Base-by-base conservation (phyloP, 192 early-diverging fungal genomes). In the Pecoramyces ruminantium region DNA sequence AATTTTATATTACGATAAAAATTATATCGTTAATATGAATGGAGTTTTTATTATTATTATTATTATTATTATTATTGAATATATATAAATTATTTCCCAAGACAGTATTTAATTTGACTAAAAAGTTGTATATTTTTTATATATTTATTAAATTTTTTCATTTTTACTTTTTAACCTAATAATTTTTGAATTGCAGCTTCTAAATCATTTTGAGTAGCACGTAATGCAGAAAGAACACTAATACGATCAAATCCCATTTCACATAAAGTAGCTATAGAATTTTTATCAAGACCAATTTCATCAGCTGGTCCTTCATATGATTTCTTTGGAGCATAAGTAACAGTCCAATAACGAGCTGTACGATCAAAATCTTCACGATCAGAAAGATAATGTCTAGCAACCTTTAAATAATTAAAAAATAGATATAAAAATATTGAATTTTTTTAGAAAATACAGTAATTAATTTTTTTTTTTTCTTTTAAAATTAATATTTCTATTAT, bases 231-330 rank as follows among this genome's bases (percentile, higher is more conserved):
- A 2, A 84, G 83, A 15, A 88, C 87, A 39, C 82, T n/a, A 27
- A 78, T 83, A 58, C 86, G 83, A 28, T 85, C 86, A 79, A 90
- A 90, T 11, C 89, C 89, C 89, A 90, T 90, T 34, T 90, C 87
- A 17, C 21, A n/a, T 51, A 90, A 28, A 78, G 87, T 79, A 38
- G 58, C 29, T 29, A 90, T 82, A 27, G 82, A 81, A n/a, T 29
- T 83, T 78, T 82, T 58, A 79, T 89, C 86, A 38, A 89, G 77
- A 25, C 87, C 86, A 51, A 51, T 51, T 51, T 51, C 42, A 51
- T 51, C 42, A 42, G 86, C 81, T 78, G 81, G 81, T 4, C 77
- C 77, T n/a, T 77, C 34, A 28, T 80, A 77, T 18, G 29, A 1
- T 28, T 81, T 87, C 85, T 28, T 84, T 80, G 18, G 29, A 18